A percentile compares a stretch with the other conserved stretches of the same genome.
Conservation (phyloP, 257 asterid genomes). For the Catharanthus roseus region DNA sequence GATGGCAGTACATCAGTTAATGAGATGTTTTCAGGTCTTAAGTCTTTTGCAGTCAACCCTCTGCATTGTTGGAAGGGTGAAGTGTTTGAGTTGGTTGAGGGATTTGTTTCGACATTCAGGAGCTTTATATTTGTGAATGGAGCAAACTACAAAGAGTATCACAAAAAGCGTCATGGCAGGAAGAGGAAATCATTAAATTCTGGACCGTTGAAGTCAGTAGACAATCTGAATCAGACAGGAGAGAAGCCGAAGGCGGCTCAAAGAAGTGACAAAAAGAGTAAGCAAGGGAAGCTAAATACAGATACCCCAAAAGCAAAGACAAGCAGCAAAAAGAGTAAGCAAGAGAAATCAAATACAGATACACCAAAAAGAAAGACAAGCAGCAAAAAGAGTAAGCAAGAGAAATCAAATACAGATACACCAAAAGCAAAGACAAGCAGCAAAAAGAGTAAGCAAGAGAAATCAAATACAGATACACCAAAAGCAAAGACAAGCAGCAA, state of each 20-base stretch:
- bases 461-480: not conserved
- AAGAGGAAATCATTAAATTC: conserved; percentile 31
- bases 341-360: too few species aligned
- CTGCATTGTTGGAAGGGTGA: conserved; percentile 29
- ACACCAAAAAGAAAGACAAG: too few species aligned
- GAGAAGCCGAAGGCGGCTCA: conserved; percentile 11
- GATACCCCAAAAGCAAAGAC: too few species aligned
- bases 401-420: too few species aligned
- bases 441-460: conserved; percentile 4
- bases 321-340: too few species aligned
- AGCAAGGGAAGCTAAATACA: too few species aligned
- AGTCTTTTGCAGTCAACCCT: conserved; percentile 41
- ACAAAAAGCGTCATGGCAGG: conserved; percentile 19
- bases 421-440: too few species aligned
- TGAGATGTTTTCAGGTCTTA: conserved; percentile 39
- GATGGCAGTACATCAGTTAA: conserved; percentile 30
- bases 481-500: not conserved
- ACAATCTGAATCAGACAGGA: not conserved
- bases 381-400: too few species aligned
- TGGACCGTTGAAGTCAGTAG: conserved; percentile 14
- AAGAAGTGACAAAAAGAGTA: too few species aligned
- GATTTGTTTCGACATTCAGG: conserved; percentile 49
- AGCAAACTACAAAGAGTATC: conserved; percentile 23
- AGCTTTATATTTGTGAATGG: conserved; percentile 38
- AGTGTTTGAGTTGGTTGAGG: conserved; percentile 31